Evolutionary conservation across 768 basidiomycete genomes (phyloP), one percentile per base, ranked within the genome.

Genomic region (Boletus bicolor): DNA sequence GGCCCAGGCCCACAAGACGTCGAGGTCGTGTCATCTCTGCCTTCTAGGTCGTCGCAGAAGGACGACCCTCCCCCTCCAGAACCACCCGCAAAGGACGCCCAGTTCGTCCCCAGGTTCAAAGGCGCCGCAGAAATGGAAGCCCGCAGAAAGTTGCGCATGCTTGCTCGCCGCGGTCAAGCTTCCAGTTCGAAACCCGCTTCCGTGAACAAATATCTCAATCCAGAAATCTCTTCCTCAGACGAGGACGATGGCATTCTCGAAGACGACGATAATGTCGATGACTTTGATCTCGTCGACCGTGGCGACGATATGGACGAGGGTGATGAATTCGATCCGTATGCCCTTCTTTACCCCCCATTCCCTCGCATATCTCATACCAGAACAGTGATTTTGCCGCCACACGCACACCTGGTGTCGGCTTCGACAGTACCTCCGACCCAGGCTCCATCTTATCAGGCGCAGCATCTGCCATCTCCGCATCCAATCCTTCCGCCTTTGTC

Each of bases 41-140:
- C 28, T 14, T 49, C 49, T 15, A 39, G 28, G 12, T 39, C 28
- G 12, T 39, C 28, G n/a, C 60, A 54, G 35, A 52, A 53, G 32
- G 60, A 64, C 43, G 58, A 60, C 28, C 61, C 55, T 19, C 48
- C 26, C 4, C 61, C 61, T 21, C 64, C 61, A 0, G 63, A 64
- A 12, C 81, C 77, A 19, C 79, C 79, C 4, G 61, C 77, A 12
- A 85, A 82, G 57, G 79, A 73, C 12, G 72, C 79, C 6, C 82
- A 79, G 51, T 91, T 91, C 62, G 76, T 88, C 26, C 91, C 91
- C 17, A 86, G 82, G 49, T 92, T 93, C 74, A 88, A 84, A 60
- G 85, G 88, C 8, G 86, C 87, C 0, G 90, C 83, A n/a, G 89
- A 93, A 68, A 92, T 92, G 90, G 91, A 91, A 59, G 82, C 79